phyloP scores from a whole-genome alignment of 768 basidiomycete species.

The Multifurca ochricompacta region DNA sequence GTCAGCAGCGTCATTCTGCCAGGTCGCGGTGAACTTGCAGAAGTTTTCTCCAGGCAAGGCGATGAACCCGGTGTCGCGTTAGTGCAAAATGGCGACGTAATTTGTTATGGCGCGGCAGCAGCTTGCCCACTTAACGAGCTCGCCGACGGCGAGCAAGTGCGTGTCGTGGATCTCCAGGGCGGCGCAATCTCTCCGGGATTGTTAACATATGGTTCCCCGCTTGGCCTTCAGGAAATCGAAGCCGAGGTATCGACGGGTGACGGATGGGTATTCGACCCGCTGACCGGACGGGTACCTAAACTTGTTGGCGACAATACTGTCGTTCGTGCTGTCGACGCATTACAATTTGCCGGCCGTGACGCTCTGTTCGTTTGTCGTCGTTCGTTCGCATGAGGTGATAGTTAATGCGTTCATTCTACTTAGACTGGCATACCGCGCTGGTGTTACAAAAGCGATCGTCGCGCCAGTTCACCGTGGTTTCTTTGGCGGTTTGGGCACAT shows the following conservation, averaged over 20 bases:
- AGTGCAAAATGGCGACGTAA: constrained; percentile 44
- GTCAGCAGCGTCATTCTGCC: constrained; percentile 45
- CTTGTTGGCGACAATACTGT: constrained; percentile 33
- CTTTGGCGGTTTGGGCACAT: constrained; percentile 53
- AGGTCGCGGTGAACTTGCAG: constrained; percentile 26
- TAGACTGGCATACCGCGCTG: constrained; percentile 66
- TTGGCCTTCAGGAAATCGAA: constrained; percentile 66
- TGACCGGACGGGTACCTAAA: constrained; percentile 28
- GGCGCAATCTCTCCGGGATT: constrained; percentile 60
- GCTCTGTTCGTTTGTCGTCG: constrained; percentile 35
- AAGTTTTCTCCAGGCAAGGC: constrained; percentile 25
- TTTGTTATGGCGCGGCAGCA: constrained; percentile 38
- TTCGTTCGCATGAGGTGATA: not conserved
- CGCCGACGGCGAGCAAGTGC: constrained; percentile 11
- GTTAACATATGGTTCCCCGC: constrained; percentile 50
- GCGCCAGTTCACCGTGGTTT: constrained; percentile 51
- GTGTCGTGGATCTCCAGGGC: constrained; percentile 50
- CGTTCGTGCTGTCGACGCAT: constrained; percentile 64
- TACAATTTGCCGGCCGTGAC: constrained; percentile 56
- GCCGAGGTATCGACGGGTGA: constrained; percentile 54
- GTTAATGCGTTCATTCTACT: constrained; percentile 4
- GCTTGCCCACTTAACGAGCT: constrained; percentile 24
- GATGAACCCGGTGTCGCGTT: constrained; percentile 35
- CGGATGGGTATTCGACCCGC: constrained; percentile 42
- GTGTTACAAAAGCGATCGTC: constrained; percentile 63